phyloP scores from a whole-genome alignment of 495 filamentous ascomycete genomes.

The Aspergillus panamensis region DNA sequence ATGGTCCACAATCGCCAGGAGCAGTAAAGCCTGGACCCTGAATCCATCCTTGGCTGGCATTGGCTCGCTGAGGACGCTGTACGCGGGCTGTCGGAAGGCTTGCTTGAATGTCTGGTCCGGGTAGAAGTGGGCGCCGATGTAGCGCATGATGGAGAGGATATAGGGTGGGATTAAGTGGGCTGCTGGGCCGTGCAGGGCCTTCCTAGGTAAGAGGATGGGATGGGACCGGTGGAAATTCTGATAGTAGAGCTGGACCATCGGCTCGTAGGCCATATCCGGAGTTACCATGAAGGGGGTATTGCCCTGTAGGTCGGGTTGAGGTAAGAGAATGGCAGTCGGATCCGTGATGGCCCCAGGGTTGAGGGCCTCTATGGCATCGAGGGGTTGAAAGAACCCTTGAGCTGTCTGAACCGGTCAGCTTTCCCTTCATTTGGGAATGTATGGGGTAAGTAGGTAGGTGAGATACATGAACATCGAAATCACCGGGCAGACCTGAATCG shows the following conservation, averaged over 20 bases:
- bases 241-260: constrained; percentile 52
- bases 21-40: constrained; percentile 66
- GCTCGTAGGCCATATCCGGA: constrained; percentile 28
- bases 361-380: neutral
- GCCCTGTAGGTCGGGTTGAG: neutral
- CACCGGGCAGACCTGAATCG: constrained; percentile 2
- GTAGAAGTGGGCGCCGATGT: constrained; percentile 55
- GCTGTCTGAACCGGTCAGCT: constrained; percentile 19
- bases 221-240: constrained; percentile 66
- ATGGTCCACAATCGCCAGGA: constrained; percentile 66
- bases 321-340: neutral
- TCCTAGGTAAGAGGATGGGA: constrained; percentile 56
- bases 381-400: constrained; percentile 17
- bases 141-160: constrained; percentile 61
- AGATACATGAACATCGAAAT: constrained; percentile 14
- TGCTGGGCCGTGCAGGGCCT: constrained; percentile 45
- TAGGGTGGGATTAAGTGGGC: constrained; percentile 24
- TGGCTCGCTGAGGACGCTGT: constrained; percentile 49
- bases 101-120: constrained; percentile 30
- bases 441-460: neutral
- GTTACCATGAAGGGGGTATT: constrained; percentile 2
- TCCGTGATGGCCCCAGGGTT: constrained; percentile 7
- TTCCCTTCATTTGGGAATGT: neutral
- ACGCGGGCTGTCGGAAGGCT: constrained; percentile 54
- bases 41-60: constrained; percentile 55